Evolutionary conservation across 176 grass and related monocot genomes (phyloP).

Genomic region (Oropetium thomaeum): DNA sequence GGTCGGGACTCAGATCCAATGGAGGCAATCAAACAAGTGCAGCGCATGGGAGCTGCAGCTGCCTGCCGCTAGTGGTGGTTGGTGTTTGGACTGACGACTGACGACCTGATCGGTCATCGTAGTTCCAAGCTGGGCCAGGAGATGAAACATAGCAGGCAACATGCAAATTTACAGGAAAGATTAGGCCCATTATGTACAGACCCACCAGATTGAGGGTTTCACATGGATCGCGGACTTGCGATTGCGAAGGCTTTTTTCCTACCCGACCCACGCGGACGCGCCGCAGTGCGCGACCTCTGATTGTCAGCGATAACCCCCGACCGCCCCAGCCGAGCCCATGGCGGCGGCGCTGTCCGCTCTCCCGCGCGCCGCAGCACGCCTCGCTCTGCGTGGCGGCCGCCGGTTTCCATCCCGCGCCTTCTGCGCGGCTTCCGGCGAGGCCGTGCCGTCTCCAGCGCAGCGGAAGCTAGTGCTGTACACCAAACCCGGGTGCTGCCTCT

Average conservation of each 20-base stretch:
- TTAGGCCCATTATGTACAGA: not conserved
- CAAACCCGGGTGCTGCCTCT: constrained; percentile 95
- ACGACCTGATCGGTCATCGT: not conserved
- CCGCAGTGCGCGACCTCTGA: no score
- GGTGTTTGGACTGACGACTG: not conserved
- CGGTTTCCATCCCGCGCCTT: constrained; percentile 22
- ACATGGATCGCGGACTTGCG: not conserved
- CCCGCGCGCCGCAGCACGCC: constrained; percentile 33
- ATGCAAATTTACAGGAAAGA: not conserved
- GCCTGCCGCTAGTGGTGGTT: not conserved
- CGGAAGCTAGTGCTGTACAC: constrained; percentile 70
- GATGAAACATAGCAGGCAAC: not conserved
- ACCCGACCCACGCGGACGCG: not conserved
- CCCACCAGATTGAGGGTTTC: not conserved
- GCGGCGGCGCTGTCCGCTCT: constrained; percentile 33
- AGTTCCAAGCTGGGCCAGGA: not conserved
- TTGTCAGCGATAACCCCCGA: not conserved
- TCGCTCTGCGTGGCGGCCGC: not conserved
- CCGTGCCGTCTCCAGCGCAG: not conserved
- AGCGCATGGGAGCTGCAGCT: not conserved
- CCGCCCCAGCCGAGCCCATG: not conserved
- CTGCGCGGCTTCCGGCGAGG: constrained; percentile 31
- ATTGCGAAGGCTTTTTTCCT: no score
- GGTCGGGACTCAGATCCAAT: not conserved
- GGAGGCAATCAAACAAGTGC: not conserved